These are phyloP conservation scores for Plasmodium coatneyi DNA, from an alignment of 169 alveolate genomes.

Conservation along the genomic window DNA sequence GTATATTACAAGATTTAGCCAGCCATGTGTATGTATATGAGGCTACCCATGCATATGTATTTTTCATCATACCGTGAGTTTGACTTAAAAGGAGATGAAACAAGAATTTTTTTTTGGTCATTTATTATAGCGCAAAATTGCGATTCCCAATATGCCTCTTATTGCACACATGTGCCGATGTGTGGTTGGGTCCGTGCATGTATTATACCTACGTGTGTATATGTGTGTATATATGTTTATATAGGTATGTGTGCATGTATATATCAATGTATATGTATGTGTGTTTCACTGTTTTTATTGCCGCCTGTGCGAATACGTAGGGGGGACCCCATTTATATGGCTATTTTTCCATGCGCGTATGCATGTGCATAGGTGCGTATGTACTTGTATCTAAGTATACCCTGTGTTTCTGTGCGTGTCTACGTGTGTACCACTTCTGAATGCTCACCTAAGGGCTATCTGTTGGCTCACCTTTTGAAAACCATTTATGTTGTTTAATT, in stretches of 20 bases:
- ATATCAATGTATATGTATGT: neutral
- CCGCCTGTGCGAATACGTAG: neutral
- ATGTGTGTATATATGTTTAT: too few species aligned
- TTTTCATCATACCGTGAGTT: neutral
- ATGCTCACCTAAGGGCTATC: neutral
- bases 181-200: neutral
- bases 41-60: slow-evolving; percentile 1
- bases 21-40: neutral
- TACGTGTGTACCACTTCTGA: neutral
- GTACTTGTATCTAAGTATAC: neutral
- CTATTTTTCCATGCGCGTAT: neutral
- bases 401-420: neutral
- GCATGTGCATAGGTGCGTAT: neutral
- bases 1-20: neutral
- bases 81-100: neutral
- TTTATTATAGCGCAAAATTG: neutral
- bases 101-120: neutral
- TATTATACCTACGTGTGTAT: neutral
- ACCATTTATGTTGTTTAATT: slow-evolving; percentile 72
- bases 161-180: neutral
- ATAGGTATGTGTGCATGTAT: neutral
- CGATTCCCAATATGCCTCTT: neutral
- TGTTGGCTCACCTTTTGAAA: slow-evolving; percentile 31
- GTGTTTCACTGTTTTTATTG: neutral
- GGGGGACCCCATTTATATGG: neutral